Percentiles rank a stretch among this genome's conserved stretches.
phyloP scores from a whole-genome alignment of 257 asterid species.

The Catharanthus roseus region DNA sequence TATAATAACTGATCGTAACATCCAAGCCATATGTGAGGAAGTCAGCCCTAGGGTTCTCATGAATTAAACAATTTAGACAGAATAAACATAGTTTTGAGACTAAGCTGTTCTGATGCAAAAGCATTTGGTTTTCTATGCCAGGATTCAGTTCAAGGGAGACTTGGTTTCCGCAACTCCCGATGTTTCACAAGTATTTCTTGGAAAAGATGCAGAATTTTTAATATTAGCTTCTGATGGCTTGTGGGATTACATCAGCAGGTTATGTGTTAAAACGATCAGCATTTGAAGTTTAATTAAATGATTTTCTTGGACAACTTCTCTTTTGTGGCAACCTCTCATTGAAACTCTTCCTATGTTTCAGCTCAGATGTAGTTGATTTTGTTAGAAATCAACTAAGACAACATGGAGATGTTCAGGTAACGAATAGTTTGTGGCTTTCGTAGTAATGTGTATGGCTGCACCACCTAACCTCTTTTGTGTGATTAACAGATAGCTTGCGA shows the following conservation, averaged over 20 bases:
- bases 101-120: not conserved
- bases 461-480: slow-evolving; percentile 15
- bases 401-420: slow-evolving; percentile 85
- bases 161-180: slow-evolving; percentile 77
- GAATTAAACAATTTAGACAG: not conserved
- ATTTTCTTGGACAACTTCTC: not conserved
- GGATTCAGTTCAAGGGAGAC: slow-evolving; percentile 63
- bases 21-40: not conserved
- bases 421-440: slow-evolving; percentile 3
- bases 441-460: not conserved
- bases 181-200: slow-evolving; percentile 62
- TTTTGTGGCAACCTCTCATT: not conserved
- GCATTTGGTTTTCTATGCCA: slow-evolving; percentile 26
- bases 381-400: slow-evolving; percentile 72
- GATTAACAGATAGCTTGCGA: slow-evolving; percentile 69
- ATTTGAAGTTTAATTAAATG: not conserved
- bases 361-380: slow-evolving; percentile 61
- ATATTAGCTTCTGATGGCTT: slow-evolving; percentile 91
- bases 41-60: not conserved
- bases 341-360: slow-evolving; percentile 27
- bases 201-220: slow-evolving; percentile 69
- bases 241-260: slow-evolving; percentile 94
- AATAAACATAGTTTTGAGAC: not conserved
- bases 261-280: not conserved
- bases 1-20: not conserved